phyloP scores from a whole-genome alignment of 2,329 filamentous ascomycete genomes.

The Rutstroemia sydowiana region DNA sequence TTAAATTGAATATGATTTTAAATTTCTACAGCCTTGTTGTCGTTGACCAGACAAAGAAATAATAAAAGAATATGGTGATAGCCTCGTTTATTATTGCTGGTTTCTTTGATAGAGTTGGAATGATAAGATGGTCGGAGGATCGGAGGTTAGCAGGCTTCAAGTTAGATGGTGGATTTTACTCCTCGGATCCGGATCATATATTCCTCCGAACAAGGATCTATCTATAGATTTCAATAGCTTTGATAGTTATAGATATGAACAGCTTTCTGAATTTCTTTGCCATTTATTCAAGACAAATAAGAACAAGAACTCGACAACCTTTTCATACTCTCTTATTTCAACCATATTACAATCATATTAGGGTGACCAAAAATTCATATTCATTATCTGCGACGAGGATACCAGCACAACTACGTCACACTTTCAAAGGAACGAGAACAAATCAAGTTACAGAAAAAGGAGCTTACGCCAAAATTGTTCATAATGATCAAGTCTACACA shows the following conservation, averaged over 20 bases:
- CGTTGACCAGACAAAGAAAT: no score
- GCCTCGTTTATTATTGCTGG: no score
- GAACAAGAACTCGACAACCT: not conserved
- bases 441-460: not conserved
- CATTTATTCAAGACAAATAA: no score
- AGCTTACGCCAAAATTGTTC: constrained; percentile 7
- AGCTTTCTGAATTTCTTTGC: not conserved
- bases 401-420: not conserved
- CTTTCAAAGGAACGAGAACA: not conserved
- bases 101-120: no score
- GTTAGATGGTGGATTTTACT: no score
- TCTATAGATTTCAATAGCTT: not conserved
- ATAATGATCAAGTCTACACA: constrained; percentile 77
- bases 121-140: no score
- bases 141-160: no score
- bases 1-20: no score
- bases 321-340: not conserved
- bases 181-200: not conserved
- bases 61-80: no score
- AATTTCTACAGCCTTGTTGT: no score
- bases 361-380: not conserved
- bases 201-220: not conserved
- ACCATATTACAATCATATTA: not conserved
- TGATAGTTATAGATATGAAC: not conserved
- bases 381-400: no score